phyloP scores from a whole-genome alignment of 768 basidiomycete species.

The Amyloporia xantha region DNA sequence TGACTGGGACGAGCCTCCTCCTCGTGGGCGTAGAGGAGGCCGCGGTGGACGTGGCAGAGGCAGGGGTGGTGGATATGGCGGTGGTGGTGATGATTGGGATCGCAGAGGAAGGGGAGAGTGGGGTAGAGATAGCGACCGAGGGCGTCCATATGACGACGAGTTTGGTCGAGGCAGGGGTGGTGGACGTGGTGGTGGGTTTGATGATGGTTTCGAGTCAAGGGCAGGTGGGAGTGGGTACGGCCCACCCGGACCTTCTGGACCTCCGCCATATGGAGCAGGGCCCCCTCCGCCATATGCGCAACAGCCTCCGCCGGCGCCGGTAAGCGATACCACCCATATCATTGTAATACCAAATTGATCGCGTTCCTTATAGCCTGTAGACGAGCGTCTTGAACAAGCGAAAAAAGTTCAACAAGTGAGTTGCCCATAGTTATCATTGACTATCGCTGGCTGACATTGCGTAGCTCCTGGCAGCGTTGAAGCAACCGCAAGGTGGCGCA shows the following conservation, averaged over 20 bases:
- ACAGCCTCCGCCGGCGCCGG: constrained; percentile 28
- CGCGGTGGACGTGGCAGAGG: constrained; percentile 33
- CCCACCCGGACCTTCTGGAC: constrained; percentile 7
- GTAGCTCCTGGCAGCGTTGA: constrained; percentile 69
- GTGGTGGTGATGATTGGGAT: constrained; percentile 40
- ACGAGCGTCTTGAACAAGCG: constrained; percentile 85
- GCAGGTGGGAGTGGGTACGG: constrained; percentile 20
- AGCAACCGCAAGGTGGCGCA: constrained; percentile 49
- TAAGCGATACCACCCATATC: constrained; percentile 16
- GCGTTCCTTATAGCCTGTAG: constrained; percentile 35
- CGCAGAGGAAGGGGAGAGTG: constrained; percentile 32
- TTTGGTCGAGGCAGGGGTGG: constrained; percentile 19
- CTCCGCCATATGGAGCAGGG: constrained; percentile 33
- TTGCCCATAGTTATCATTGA: constrained; percentile 9
- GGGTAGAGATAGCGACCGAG: constrained; percentile 19
- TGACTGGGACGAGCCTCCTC: constrained; percentile 28
- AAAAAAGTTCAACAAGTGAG: constrained; percentile 79
- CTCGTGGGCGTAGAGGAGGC: constrained; percentile 30
- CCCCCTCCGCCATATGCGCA: constrained; percentile 22
- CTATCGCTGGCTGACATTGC: too few species aligned
- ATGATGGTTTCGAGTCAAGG: constrained; percentile 20
- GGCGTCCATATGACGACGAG: constrained; percentile 16
- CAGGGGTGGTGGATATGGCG: constrained; percentile 18
- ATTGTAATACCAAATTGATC: constrained; percentile 1
- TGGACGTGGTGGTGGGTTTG: constrained; percentile 18